Base-by-base conservation (phyloP, 2,329 filamentous ascomycete species). In the Fusarium cyanostomum region DNA sequence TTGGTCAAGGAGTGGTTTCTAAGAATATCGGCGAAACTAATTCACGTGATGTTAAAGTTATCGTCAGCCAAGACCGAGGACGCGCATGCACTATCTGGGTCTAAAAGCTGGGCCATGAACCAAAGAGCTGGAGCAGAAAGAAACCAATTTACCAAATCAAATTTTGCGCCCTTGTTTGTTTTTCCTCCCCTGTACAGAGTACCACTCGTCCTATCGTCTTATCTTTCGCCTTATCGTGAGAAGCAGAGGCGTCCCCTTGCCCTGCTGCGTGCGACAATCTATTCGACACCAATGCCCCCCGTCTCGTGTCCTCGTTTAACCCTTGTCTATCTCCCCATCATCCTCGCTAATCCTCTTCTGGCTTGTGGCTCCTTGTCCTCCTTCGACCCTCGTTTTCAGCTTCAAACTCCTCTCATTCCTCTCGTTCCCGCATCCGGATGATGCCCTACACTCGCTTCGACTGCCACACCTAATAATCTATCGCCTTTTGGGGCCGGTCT, bases 401-500 rank as follows among this genome's bases (percentile, higher is more conserved):
- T 62, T 65, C 49, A 58, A 42, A 39, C 30, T 52, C 26, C 34
- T 30, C 28, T 30, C 43, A 43, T 46, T 66, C 48, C 62, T 48
- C 46, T 66, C 53, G 49, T 51, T 61, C 42, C 38, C 41, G 64
- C 56, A 67, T 67, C 56, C 39, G 24, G 30, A 60, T 41, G 42
- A 68, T 68, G 65, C 65, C 52, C 53, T 46, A 66, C 66, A 54
- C 58, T 69, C 63, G 66, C 65, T 69, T 64, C 38, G 35, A 56
- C 34, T 54, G 39, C 31, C 46, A 49, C 28, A 50, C n/a, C 31
- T 38, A 39, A 46, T 38, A 34, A 45, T 30, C 41, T 52, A 42
- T 24, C 12, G 49, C 27, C 43, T 28, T 11, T 42, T 16, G 27
- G 51, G 43, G 33, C 52, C 34, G 50, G 43, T 16, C 34, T 59